Percentiles rank a stretch among this genome's conserved stretches.
Evolutionary conservation across 164 flowering plant species (phyloP).

Genomic region (Nelumbo lutea): DNA sequence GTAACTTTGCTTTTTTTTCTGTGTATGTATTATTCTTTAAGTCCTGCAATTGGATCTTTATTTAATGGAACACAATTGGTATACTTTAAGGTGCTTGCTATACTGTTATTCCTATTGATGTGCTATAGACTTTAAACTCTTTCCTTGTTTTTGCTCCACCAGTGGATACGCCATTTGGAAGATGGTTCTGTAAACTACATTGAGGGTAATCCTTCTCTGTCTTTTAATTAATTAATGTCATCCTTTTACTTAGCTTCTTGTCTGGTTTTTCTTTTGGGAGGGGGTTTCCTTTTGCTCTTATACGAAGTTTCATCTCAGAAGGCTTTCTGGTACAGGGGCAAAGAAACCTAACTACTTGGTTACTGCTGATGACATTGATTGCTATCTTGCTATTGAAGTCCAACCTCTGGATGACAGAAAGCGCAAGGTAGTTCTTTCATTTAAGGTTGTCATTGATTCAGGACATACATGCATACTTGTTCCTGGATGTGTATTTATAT

Average conservation of each 20-base stretch:
- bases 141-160: conserved; percentile 15
- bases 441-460: neutral
- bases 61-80: too few relatives aligned
- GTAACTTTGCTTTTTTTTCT: neutral
- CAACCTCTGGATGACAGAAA: conserved; percentile 93
- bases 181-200: conserved; percentile 92
- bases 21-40: neutral
- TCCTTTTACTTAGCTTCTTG: neutral
- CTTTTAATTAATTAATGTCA: neutral
- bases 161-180: conserved; percentile 95
- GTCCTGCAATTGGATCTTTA: too few relatives aligned
- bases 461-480: too few relatives aligned
- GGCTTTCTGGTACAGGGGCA: conserved; percentile 54
- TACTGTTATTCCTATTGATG: too few relatives aligned
- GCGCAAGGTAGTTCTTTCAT: conserved; percentile 63
- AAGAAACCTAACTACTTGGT: conserved; percentile 87
- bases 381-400: conserved; percentile 88
- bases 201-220: conserved; percentile 46
- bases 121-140: conserved; percentile 1
- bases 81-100: too few relatives aligned
- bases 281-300: neutral
- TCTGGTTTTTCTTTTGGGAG: neutral
- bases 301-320: neutral
- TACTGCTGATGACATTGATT: conserved; percentile 95
- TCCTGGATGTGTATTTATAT: neutral